Conservation (phyloP, 371 early-diverging fungal species). For the Neoconidiobolus thromboides region DNA sequence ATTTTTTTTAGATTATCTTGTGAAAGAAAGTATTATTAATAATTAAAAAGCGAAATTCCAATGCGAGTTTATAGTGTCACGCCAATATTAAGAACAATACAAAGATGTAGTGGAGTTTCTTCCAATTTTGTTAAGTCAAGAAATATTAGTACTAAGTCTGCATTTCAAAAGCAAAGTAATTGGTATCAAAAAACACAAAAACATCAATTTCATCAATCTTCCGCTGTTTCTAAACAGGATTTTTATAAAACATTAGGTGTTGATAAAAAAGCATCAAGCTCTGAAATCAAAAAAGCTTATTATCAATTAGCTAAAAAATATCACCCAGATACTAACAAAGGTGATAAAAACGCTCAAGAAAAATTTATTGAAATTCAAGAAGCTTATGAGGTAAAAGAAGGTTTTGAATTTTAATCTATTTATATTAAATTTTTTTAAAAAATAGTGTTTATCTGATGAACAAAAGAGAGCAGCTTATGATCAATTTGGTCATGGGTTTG, state of each 20-base stretch:
- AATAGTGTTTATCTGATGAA: slow-evolving; percentile 64
- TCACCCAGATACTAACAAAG: slow-evolving; percentile 91
- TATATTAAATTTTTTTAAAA: background rate
- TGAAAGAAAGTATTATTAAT: no score
- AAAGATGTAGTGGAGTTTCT: no score
- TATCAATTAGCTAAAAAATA: slow-evolving; percentile 83
- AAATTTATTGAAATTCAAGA: slow-evolving; percentile 90
- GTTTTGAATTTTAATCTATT: background rate
- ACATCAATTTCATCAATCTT: background rate
- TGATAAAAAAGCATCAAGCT: slow-evolving; percentile 41
- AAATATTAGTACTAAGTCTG: no score
- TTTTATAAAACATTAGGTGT: slow-evolving; percentile 72
- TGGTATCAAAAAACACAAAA: no score
- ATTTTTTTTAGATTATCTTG: no score
- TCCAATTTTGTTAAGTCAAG: no score
- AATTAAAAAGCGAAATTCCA: no score
- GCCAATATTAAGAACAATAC: no score
- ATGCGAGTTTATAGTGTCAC: no score
- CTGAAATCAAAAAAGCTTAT: slow-evolving; percentile 89
- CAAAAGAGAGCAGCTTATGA: slow-evolving; percentile 77
- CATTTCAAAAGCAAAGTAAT: no score
- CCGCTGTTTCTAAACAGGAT: slow-evolving; percentile 29
- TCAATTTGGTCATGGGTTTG: slow-evolving; percentile 62
- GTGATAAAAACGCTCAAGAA: slow-evolving; percentile 64
- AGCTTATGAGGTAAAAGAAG: slow-evolving; percentile 55